Evolutionary conservation across 2,329 filamentous ascomycete genomes (phyloP), one percentile per base, ranked within the genome.

Genomic region (Phialophora macrospora): DNA sequence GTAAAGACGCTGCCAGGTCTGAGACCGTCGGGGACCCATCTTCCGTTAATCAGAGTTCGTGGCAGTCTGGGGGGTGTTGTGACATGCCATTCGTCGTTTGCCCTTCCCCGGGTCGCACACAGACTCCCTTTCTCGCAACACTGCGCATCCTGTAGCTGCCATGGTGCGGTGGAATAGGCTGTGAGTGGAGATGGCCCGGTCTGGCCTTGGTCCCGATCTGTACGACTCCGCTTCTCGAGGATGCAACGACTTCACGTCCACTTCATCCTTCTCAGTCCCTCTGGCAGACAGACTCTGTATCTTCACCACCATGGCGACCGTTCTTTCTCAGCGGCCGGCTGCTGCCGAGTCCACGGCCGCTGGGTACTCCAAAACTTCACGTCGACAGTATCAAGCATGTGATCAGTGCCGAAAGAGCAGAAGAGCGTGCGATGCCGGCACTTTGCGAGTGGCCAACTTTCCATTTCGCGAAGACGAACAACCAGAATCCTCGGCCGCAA

Each of bases 381-480:
- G 78, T 52, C 78, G 78, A 64, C 79, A 80, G 63, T 76, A 80
- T 63, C 75, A 80, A 56, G 81, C 66, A 38, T 70, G 68, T 51
- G 65, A 70, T 28, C 65, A 63, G 51, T 70, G 68, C 51, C 65
- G 68, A 26, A 66, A 64, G 54, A 67, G 63, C 48, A 55, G 66
- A 60, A 38, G 68, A 26, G 66, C 68, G 11, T 70, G 66, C 46
- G 68, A 70, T 58, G 66, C 68, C 11, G 64, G 60, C 44, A 60
- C 60, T 24, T 56, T 66, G 52, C 34, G 63, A 8, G 66, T 68
- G 6, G 57, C 34, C 64, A 66, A 63, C 44, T 67, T 67, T 38
- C 67, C 64, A 17, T 60, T 66, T 28, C 44, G 44, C 49, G 55
- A 63, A 5, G 63, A 68, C 22, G 63, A 64, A 7, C 20, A 28